A percentile compares a stretch with the other conserved stretches of the same genome.
These are phyloP conservation scores for Chlorella sp. DNA, from an alignment of 139 green algal genomes.

Conservation along the genomic window DNA sequence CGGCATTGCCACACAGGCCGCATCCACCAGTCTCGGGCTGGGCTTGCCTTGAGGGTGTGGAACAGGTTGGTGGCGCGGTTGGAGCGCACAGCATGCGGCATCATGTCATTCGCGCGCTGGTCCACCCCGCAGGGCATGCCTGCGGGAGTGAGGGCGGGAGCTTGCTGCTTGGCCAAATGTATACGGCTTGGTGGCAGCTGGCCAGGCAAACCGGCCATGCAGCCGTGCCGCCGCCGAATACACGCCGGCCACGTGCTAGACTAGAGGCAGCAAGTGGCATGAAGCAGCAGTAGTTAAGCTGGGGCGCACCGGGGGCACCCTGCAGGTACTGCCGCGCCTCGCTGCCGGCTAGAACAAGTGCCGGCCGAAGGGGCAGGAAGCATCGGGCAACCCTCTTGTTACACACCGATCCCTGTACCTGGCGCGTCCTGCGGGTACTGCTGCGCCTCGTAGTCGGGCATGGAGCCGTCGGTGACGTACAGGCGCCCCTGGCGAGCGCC, in stretches of 20 bases:
- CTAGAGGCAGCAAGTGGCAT: background rate
- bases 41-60: constrained; percentile 38
- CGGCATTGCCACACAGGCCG: too few relatives aligned
- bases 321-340: too few relatives aligned
- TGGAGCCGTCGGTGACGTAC: constrained; percentile 49
- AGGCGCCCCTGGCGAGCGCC: constrained; percentile 23
- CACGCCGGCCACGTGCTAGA: background rate
- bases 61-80: constrained; percentile 44
- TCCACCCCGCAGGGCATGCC: constrained; percentile 47
- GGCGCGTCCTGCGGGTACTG: constrained; percentile 5
- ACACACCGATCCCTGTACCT: background rate
- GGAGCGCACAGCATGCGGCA: constrained; percentile 43
- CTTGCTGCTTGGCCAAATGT: background rate
- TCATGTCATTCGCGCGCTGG: constrained; percentile 25
- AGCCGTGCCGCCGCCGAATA: background rate
- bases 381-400: background rate
- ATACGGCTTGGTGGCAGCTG: background rate
- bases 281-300: too few relatives aligned
- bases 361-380: too few relatives aligned
- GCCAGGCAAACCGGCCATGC: background rate
- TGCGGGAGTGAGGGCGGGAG: background rate
- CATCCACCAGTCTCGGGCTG: background rate
- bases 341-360: too few relatives aligned
- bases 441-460: constrained; percentile 41
- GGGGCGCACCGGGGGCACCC: too few relatives aligned